Conservation (phyloP, 2,329 filamentous ascomycete species). For the Karstenula rhodostoma region DNA sequence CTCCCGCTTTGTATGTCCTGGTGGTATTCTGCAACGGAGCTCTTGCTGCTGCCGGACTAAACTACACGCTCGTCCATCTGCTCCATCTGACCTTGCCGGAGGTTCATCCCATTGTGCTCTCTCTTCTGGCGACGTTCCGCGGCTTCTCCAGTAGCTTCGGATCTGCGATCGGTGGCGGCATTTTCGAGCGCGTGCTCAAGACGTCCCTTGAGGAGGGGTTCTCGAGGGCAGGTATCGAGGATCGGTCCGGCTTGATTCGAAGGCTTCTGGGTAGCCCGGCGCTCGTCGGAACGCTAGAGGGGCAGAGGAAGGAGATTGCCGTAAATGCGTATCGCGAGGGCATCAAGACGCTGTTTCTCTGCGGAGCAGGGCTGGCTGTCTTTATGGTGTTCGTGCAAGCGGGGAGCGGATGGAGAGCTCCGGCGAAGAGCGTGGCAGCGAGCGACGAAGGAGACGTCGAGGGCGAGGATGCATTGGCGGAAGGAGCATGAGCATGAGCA, state of each 20-base stretch:
- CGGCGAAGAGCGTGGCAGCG: conserved; percentile 28
- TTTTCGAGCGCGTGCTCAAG: conserved; percentile 71
- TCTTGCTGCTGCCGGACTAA: conserved; percentile 74
- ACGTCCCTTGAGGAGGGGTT: conserved; percentile 67
- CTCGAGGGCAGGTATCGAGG: conserved; percentile 50
- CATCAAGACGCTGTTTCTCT: conserved; percentile 62
- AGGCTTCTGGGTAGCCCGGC: conserved; percentile 67
- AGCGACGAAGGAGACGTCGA: conserved; percentile 31
- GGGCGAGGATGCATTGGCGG: conserved; percentile 32
- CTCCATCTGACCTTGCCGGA: conserved; percentile 73
- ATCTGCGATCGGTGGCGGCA: conserved; percentile 78
- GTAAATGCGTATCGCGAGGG: conserved; percentile 63
- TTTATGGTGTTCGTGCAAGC: conserved; percentile 63
- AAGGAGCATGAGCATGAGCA: conserved; percentile 28
- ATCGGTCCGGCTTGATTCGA: conserved; percentile 58
- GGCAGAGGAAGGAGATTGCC: conserved; percentile 61
- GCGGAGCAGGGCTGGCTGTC: conserved; percentile 59
- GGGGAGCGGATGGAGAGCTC: conserved; percentile 63
- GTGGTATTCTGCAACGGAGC: conserved; percentile 75
- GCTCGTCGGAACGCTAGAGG: conserved; percentile 59
- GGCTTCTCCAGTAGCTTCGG: conserved; percentile 85
- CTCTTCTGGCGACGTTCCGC: conserved; percentile 79
- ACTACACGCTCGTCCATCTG: conserved; percentile 83
- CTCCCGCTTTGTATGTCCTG: conserved; percentile 63
- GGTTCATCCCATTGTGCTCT: conserved; percentile 78